Conservation (phyloP, 352 stramenopile genomes). For the Globisporangium nunn region DNA sequence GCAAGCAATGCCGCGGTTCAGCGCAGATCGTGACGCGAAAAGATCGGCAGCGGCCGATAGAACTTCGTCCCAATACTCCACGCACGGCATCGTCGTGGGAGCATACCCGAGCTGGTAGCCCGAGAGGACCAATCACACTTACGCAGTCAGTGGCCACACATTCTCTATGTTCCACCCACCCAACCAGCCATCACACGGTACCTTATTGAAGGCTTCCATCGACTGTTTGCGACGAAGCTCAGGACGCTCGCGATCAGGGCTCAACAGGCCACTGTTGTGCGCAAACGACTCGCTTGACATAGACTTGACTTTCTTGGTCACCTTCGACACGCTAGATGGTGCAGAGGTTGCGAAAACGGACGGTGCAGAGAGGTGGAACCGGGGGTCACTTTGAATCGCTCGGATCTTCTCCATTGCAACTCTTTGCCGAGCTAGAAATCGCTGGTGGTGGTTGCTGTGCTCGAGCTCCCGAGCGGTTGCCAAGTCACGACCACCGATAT, state of each 20-base stretch:
- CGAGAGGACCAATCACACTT: neutral
- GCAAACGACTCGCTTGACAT: constrained; percentile 9
- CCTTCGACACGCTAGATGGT: neutral
- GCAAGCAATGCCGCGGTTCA: constrained; percentile 33
- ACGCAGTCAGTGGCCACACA: constrained; percentile 2
- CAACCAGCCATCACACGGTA: constrained; percentile 3
- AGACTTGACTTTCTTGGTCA: constrained; percentile 13
- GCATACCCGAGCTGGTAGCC: constrained; percentile 45
- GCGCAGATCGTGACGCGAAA: constrained; percentile 32
- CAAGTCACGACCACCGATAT: neutral
- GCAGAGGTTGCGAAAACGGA: neutral
- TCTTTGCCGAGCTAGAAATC: constrained; percentile 7
- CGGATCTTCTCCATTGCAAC: constrained; percentile 16
- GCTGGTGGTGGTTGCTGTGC: constrained; percentile 4
- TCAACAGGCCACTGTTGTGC: constrained; percentile 35
- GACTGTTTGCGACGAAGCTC: constrained; percentile 54
- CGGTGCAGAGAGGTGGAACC: neutral
- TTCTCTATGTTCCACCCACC: neutral
- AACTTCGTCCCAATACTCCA: constrained; percentile 55
- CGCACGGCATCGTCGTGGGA: constrained; percentile 33
- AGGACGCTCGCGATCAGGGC: constrained; percentile 30
- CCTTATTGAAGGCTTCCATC: constrained; percentile 49
- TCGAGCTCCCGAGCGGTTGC: neutral
- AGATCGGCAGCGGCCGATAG: constrained; percentile 33
- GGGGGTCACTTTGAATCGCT: constrained; percentile 18